phyloP scores from a whole-genome alignment of 1,284 basidiomycete genomes.

The Heimioporus punctisporus region DNA sequence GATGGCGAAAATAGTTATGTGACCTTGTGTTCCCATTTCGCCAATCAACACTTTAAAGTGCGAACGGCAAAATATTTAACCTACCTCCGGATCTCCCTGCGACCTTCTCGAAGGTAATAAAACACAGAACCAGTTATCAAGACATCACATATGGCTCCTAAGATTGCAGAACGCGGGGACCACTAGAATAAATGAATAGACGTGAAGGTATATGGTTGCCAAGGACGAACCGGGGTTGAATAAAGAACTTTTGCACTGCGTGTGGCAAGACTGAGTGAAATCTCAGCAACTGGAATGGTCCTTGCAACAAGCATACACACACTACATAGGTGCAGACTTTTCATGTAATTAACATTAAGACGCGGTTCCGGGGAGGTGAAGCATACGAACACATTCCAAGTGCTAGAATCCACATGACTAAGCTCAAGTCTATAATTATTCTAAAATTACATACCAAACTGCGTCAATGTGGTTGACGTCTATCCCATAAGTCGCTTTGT shows the following conservation, averaged over 20 bases:
- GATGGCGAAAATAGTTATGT: constrained; percentile 12
- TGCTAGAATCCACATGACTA: background rate
- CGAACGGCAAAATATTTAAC: background rate
- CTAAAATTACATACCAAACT: constrained; percentile 6
- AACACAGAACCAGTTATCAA: constrained; percentile 21
- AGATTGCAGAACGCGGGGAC: constrained; percentile 13
- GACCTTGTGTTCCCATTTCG: background rate
- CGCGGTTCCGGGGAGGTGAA: background rate
- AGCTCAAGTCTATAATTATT: background rate
- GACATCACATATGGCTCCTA: constrained; percentile 10
- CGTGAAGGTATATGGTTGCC: too few species aligned
- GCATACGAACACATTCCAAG: constrained; percentile 10
- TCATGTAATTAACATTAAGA: background rate
- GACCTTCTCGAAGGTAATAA: constrained; percentile 17
- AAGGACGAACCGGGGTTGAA: background rate
- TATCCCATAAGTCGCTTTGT: background rate
- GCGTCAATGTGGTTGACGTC: constrained; percentile 2
- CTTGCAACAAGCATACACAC: background rate
- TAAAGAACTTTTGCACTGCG: background rate
- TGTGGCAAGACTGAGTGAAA: constrained; percentile 1
- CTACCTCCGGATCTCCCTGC: constrained; percentile 6
- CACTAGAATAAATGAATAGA: constrained; percentile 2
- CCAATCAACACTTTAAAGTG: background rate
- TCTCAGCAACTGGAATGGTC: background rate
- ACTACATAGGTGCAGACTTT: constrained; percentile 4